Evolutionary conservation across 2,329 filamentous ascomycete genomes (phyloP).

Genomic region (Metarhizium anisopliae): DNA sequence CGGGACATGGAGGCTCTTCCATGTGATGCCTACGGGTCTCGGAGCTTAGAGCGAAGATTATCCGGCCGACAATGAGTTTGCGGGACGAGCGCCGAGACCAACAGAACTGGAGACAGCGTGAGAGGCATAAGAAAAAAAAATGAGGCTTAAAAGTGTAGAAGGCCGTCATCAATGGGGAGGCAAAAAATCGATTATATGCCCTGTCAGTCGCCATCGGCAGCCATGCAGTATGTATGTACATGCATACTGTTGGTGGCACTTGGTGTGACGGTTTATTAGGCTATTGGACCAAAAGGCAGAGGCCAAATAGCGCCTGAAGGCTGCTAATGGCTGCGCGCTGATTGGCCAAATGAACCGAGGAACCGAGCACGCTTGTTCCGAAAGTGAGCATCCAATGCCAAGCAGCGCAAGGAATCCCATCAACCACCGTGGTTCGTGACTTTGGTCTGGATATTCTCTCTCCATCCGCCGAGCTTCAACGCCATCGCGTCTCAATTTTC

Average conservation of each 20-base stretch:
- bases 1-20: not conserved
- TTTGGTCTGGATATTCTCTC: slow-evolving; percentile 10
- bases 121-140: no score
- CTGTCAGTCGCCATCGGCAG: not conserved
- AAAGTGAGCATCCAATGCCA: slow-evolving; percentile 1
- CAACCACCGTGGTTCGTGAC: slow-evolving; percentile 7
- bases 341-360: slow-evolving; percentile 27
- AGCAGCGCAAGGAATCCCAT: slow-evolving; percentile 14
- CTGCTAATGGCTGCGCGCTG: slow-evolving; percentile 13
- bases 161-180: no score
- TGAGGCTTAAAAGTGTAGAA: no score
- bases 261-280: slow-evolving; percentile 3
- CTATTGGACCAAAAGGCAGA: slow-evolving; percentile 1
- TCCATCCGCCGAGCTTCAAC: not conserved
- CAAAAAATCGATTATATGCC: not conserved
- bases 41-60: not conserved
- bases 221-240: not conserved
- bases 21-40: not conserved
- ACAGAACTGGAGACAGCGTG: no score
- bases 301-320: not conserved
- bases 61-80: not conserved
- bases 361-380: slow-evolving; percentile 21
- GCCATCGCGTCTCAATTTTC: slow-evolving; percentile 6
- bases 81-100: no score
- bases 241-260: not conserved